Percentiles rank a stretch among this genome's conserved stretches.
Conservation (phyloP, 352 stramenopile genomes). For the Poterioochromonas sp. region DNA sequence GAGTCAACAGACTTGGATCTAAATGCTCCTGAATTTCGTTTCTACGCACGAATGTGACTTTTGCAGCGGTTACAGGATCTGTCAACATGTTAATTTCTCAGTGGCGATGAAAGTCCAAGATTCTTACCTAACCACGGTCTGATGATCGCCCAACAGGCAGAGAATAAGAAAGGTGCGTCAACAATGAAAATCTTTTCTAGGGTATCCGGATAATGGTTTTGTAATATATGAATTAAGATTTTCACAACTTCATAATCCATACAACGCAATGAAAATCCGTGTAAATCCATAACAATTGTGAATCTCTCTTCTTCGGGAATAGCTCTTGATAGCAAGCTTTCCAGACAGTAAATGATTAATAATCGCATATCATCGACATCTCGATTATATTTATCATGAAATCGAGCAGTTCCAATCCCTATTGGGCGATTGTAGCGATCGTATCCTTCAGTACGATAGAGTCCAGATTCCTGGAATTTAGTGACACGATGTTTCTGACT, state of each 20-base stretch:
- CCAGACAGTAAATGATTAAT: constrained; percentile 11
- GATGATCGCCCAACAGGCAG: constrained; percentile 30
- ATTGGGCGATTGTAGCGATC: background rate
- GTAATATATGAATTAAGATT: constrained; percentile 4
- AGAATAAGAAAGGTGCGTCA: constrained; percentile 21
- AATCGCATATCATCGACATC: background rate
- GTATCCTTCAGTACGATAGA: too few species aligned
- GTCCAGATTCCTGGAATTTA: too few species aligned
- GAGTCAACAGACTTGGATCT: background rate
- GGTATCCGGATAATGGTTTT: constrained; percentile 27
- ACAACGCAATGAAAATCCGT: background rate
- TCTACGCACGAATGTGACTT: background rate
- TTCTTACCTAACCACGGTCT: constrained; percentile 14
- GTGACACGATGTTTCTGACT: background rate
- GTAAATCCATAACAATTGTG: background rate
- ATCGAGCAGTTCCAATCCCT: background rate
- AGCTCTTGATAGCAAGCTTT: background rate
- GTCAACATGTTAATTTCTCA: too few species aligned
- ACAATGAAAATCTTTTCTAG: background rate
- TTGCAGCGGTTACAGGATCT: constrained; percentile 18
- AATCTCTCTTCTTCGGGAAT: constrained; percentile 17
- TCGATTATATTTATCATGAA: constrained; percentile 12
- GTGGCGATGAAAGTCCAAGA: too few species aligned
- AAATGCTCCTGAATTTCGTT: background rate
- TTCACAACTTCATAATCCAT: constrained; percentile 34